Evolutionary conservation across 148 eudicot genomes (phyloP), one percentile per base, ranked within the genome.

Genomic region (Chenopodium suecicum): DNA sequence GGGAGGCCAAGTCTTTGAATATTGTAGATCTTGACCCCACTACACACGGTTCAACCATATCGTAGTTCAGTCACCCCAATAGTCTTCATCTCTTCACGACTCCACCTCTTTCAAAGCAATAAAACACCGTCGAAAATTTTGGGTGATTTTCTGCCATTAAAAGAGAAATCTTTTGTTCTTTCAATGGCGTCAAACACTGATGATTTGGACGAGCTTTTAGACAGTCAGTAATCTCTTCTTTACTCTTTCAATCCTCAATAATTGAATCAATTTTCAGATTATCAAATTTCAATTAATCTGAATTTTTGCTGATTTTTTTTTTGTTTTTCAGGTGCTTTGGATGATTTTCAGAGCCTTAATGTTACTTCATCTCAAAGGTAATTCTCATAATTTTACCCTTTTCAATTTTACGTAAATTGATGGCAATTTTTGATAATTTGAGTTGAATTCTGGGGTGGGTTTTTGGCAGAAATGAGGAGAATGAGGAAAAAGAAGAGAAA

Each of bases 291-390:
- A 68, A 29, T 34, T 34, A 34, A 71, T 4, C 62, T 34, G 69
- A 76, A 46, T 32, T 46, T 13, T 9, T 29, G 60, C 71, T 78
- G 37, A 9, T 0, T 80, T 76, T 23, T 69, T 56, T 25, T 77
- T 60, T 27, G 29, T 27, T 73, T 87, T 83, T 78, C 86, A 95
- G 98, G 97, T 80, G 98, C 98, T 85, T 90, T 96, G 93, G 99
- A 96, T 89, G 99, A 96, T 88, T 94, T 96, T 78, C 93, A 91
- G 77, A 88, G 46, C 78, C 91, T 96, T 76, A 91, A 96, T 72
- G 91, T 94, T 76, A 80, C 85, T 32, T 73, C 94, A 76, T 74
- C 90, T 83, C 89, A 87, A 75, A 86, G 94, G 98, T 94, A 80
- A 2, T 77, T 34, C 58, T 70, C 25, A 16, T 27, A 32, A 6